Evolutionary conservation across 2,329 filamentous ascomycete genomes (phyloP).

Genomic region (Clonostachys rosea): DNA sequence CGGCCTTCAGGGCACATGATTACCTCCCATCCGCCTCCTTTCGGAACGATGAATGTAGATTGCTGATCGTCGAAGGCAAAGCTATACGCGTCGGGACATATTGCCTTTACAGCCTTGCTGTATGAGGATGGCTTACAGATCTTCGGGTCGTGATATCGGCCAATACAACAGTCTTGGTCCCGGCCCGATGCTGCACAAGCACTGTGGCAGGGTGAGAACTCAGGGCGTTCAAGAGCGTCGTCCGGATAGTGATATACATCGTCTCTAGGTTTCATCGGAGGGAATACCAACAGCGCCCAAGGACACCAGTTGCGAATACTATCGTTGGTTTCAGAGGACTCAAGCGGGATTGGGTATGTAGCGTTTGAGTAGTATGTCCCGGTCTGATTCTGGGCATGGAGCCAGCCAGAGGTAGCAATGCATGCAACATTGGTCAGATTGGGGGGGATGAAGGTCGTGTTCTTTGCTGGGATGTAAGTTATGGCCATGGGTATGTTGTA

Average conservation of each 20-base stretch:
- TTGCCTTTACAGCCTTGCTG: conserved; percentile 62
- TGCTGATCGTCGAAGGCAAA: conserved; percentile 61
- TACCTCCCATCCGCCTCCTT: conserved; percentile 72
- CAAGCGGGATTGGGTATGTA: conserved; percentile 64
- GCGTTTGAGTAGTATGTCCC: conserved; percentile 59
- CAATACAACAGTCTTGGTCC: conserved; percentile 71
- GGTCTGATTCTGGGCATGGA: conserved; percentile 48
- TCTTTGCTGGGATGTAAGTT: conserved; percentile 54
- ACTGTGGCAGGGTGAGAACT: conserved; percentile 74
- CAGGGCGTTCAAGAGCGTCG: conserved; percentile 63
- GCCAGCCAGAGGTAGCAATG: conserved; percentile 63
- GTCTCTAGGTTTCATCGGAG: conserved; percentile 65
- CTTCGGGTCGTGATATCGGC: conserved; percentile 57
- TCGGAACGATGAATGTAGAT: conserved; percentile 58
- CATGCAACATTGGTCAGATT: conserved; percentile 75
- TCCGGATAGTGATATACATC: conserved; percentile 80
- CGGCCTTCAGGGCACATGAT: conserved; percentile 67
- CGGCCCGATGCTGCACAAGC: conserved; percentile 67
- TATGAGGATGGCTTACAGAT: conserved; percentile 66
- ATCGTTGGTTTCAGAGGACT: conserved; percentile 50
- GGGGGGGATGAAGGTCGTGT: conserved; percentile 63
- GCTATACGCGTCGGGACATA: conserved; percentile 83
- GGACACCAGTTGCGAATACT: conserved; percentile 70
- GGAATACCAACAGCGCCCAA: conserved; percentile 67
- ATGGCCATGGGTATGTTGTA: conserved; percentile 74